Evolutionary conservation across 768 basidiomycete species (phyloP).

Genomic region (Tulasnella calospora): DNA sequence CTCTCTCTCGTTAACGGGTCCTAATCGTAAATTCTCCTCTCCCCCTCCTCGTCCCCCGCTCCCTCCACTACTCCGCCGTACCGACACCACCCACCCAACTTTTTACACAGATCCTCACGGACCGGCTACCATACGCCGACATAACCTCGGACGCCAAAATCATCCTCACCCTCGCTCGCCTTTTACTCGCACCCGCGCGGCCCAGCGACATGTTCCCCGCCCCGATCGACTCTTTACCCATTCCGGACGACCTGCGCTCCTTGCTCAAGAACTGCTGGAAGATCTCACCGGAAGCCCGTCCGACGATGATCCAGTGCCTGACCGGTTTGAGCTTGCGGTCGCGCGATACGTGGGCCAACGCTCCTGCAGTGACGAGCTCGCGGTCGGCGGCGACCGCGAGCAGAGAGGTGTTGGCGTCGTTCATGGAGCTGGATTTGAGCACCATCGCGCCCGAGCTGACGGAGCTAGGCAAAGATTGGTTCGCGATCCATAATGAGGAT

Average conservation of each 20-base stretch:
- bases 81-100: too few species aligned
- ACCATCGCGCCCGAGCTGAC: not conserved
- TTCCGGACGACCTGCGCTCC: not conserved
- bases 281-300: not conserved
- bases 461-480: not conserved
- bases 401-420: not conserved
- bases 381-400: not conserved
- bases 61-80: not conserved
- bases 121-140: conserved; percentile 2
- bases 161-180: not conserved
- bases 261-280: not conserved
- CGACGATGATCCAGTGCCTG: not conserved
- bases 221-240: not conserved
- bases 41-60: not conserved
- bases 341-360: conserved; percentile 2
- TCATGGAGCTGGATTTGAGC: not conserved
- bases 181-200: not conserved
- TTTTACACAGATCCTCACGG: not conserved
- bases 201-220: conserved; percentile 6
- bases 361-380: not conserved
- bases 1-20: not conserved
- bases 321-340: not conserved
- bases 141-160: conserved; percentile 6
- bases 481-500: not conserved
- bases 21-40: not conserved